A percentile compares a stretch with the other conserved stretches of the same genome.
These are phyloP conservation scores for Aspergillus melleus DNA, from an alignment of 2,329 filamentous ascomycete genomes.

Conservation along the genomic window DNA sequence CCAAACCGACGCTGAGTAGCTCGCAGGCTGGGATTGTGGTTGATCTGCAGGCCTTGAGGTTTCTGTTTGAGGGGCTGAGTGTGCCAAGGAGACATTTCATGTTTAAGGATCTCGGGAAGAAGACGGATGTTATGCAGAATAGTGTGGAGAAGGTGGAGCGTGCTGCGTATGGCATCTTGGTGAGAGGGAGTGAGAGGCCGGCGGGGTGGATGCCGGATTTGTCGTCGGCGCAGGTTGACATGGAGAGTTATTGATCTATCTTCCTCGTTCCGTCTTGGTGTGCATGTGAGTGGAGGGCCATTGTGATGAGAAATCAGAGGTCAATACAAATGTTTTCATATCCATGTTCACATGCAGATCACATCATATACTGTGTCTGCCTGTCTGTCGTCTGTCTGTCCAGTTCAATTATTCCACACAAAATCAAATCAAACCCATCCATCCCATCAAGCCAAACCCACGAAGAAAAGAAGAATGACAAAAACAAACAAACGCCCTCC, in stretches of 20 bases:
- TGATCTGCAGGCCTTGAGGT: constrained; percentile 77
- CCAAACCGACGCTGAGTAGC: constrained; percentile 20
- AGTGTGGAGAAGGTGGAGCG: constrained; percentile 95
- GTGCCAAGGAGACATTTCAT: constrained; percentile 54
- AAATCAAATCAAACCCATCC: not conserved
- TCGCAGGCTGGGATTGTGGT: constrained; percentile 67
- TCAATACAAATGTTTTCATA: not conserved
- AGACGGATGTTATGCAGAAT: constrained; percentile 80
- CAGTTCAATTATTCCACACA: not conserved
- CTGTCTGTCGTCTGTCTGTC: not conserved
- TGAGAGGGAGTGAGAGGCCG: constrained; percentile 83
- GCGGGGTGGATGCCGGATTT: constrained; percentile 90
- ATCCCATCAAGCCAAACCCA: not conserved
- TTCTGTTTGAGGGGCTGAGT: constrained; percentile 73
- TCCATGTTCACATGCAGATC: not conserved
- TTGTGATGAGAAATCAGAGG: not conserved
- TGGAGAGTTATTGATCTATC: constrained; percentile 37
- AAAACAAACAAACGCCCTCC: no score
- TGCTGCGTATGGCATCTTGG: constrained; percentile 81
- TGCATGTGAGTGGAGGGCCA: not conserved
- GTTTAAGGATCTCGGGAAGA: constrained; percentile 67
- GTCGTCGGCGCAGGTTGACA: constrained; percentile 44
- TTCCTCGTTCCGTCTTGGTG: not conserved
- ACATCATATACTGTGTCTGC: not conserved
- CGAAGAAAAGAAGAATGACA: no score